These are phyloP conservation scores for Prunus davidiana DNA, from an alignment of 306 rosid genomes.

Conservation along the genomic window DNA sequence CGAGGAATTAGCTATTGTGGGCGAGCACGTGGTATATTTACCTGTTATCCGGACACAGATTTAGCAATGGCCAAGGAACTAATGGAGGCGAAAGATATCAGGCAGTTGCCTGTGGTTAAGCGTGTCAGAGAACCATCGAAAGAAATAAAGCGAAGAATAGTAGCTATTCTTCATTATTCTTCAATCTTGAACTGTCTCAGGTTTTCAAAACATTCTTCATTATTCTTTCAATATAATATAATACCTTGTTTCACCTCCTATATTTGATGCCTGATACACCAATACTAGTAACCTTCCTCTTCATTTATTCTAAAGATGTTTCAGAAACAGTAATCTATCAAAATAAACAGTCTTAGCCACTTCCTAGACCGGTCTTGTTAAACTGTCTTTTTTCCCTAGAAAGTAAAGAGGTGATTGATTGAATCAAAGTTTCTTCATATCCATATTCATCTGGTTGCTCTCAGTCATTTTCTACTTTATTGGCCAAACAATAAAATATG, in stretches of 20 bases:
- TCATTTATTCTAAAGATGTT: not conserved
- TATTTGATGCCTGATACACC: not conserved
- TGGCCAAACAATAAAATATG: not conserved
- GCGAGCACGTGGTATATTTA: constrained; percentile 70
- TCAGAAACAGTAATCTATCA: not conserved
- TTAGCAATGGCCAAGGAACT: constrained; percentile 85
- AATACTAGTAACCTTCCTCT: not conserved
- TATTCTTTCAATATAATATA: constrained; percentile 1
- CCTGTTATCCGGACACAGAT: constrained; percentile 76
- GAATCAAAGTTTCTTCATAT: not conserved
- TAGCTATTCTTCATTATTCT: constrained; percentile 78
- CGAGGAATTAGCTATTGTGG: constrained; percentile 83
- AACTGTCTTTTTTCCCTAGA: not conserved
- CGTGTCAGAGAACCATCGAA: constrained; percentile 42
- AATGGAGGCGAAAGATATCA: constrained; percentile 93
- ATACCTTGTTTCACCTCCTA: not conserved
- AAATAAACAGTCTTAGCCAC: not conserved
- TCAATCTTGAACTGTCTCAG: constrained; percentile 74
- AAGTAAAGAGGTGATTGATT: not conserved
- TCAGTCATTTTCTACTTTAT: not conserved
- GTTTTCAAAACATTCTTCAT: constrained; percentile 37
- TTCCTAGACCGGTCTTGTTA: not conserved
- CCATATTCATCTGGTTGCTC: not conserved
- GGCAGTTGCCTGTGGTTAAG: constrained; percentile 90
- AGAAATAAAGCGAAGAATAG: constrained; percentile 62